Evolutionary conservation across 2,329 filamentous ascomycete species (phyloP), one percentile per base, ranked within the genome.

Genomic region (Cryoendolithus antarcticus): DNA sequence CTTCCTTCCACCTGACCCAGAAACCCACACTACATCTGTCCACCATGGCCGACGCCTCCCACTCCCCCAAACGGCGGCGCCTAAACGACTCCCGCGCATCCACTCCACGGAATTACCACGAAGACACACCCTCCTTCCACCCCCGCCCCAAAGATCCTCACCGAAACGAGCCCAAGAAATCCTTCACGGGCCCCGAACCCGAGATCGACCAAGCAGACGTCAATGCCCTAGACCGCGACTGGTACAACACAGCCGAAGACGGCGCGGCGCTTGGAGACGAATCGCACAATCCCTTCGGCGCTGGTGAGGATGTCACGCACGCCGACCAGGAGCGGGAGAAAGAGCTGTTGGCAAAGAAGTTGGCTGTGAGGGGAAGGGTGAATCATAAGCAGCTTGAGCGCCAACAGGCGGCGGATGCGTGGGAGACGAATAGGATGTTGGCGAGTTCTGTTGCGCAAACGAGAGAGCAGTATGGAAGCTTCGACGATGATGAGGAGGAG

Each of bases 381-480:
- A 85, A 77, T 55, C 82, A 82, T 33, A 74, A 83, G 37, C 79
- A 80, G 44, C 71, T 85, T 42, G 86, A 94, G 62, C 84, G 88
- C 52, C 85, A 94, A 59, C 86, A 83, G 57, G 91, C 98, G 56
- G 86, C 91, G 32, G 91, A 98, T 62, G 89, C 88, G 0, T 98
- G 91, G 91, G 93, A 98, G 62, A 91, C 89, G 10, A 98, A 98
- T 59, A 83, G 91, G 43, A 96, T 98, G 91, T 71, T 98, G 44
- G 91, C 88, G 1, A 95, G 88, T 12, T 89, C 89, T 41, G 88
- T 98, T 11, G 91, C 91, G 11, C 93, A 98, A 61, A 71, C 89
- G 54, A 71, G 86, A 49, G 84, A 91, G 52, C 76, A 86, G 57
- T 79, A 80, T 15, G 72, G 75, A 35, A 86, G 91, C 55, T 93